phyloP scores from a whole-genome alignment of 139 green algal species.

The Pleodorina starrii region DNA sequence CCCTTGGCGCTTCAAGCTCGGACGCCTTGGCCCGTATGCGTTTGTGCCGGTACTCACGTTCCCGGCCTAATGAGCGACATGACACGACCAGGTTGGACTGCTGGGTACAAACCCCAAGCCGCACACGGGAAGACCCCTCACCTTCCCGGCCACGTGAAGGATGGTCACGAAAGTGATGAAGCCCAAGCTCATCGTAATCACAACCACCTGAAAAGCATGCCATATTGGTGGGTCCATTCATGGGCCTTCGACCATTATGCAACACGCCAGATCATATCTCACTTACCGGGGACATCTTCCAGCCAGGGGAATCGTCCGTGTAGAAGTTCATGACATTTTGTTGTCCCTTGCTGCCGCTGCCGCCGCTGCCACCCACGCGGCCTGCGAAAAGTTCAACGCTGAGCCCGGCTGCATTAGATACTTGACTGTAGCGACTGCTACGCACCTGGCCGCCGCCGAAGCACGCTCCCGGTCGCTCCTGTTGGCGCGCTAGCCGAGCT shows the following conservation, averaged over 20 bases:
- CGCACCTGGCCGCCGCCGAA: slow-evolving; percentile 53
- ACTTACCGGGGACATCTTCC: slow-evolving; percentile 83
- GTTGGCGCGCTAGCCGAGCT: slow-evolving; percentile 38
- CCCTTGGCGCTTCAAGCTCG: too few relatives aligned
- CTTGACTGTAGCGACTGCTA: not conserved
- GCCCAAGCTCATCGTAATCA: slow-evolving; percentile 81
- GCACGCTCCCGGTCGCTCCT: slow-evolving; percentile 27
- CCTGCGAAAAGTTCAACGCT: not conserved
- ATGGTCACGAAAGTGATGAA: slow-evolving; percentile 87
- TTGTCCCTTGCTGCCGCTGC: slow-evolving; percentile 33
- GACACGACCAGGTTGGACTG: too few relatives aligned
- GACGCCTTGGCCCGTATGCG: too few relatives aligned
- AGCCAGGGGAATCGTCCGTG: slow-evolving; percentile 82
- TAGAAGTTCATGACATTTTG: slow-evolving; percentile 79
- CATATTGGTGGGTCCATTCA: too few relatives aligned
- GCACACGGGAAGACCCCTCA: slow-evolving; percentile 59
- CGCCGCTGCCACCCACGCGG: not conserved
- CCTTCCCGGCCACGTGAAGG: slow-evolving; percentile 85
- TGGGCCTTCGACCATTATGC: too few relatives aligned
- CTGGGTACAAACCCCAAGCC: not conserved
- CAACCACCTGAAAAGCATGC: slow-evolving; percentile 69
- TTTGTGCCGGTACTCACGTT: too few relatives aligned
- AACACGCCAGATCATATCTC: not conserved
- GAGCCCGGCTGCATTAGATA: not conserved
- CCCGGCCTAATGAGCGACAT: too few relatives aligned